Conservation (phyloP, 257 asterid genomes). For the Rhazya stricta region DNA sequence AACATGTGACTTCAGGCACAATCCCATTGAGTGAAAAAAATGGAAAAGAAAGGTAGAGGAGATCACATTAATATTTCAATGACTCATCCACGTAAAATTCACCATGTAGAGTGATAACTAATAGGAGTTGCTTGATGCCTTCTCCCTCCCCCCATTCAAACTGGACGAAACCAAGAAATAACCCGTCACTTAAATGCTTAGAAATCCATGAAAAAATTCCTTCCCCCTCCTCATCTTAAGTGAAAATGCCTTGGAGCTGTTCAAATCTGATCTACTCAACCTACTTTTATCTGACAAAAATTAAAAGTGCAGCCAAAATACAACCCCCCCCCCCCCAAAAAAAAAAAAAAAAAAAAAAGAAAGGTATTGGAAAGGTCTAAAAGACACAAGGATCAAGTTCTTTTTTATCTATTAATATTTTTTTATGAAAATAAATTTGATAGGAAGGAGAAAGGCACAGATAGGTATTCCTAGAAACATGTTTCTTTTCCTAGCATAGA, state of each 20-base stretch:
- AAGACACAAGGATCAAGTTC: neutral
- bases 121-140: neutral
- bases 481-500: neutral
- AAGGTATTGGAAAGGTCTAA: neutral
- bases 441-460: neutral
- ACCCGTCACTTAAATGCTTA: neutral
- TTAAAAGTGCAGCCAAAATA: no score
- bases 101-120: neutral
- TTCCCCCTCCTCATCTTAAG: no score
- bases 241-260: neutral
- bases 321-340: no score
- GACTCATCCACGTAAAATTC: neutral
- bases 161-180: no score
- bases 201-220: no score
- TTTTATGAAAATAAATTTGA: neutral
- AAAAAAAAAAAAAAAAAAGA: neutral
- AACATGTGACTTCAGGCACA: neutral
- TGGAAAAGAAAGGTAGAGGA: neutral
- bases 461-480: neutral
- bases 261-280: neutral
- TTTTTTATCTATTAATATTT: neutral
- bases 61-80: neutral
- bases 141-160: no score
- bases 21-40: neutral
- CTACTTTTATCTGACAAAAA: neutral